Base-by-base conservation (phyloP, 2,329 filamentous ascomycete species). In the Aspergillus tubingensis region DNA sequence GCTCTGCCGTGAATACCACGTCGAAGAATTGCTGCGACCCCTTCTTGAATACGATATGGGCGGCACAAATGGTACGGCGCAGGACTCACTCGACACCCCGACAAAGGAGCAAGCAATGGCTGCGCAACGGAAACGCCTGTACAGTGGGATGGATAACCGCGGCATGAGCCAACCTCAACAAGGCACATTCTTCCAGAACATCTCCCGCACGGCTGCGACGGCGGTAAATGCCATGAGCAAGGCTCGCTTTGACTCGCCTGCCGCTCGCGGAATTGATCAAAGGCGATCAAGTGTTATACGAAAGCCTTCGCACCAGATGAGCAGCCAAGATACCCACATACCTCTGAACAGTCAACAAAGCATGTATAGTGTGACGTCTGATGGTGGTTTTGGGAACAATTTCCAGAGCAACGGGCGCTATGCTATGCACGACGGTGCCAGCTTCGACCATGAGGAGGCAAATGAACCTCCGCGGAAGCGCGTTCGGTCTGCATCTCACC, bases 81-180 rank as follows among this genome's bases (percentile, higher is more conserved):
- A 88, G 50, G 91, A 90, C 50, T 86, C 88, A 67, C 85, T 96
- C 68, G 94, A 98, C 70, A 98, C 95, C 0, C 95, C 95, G 0
- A 99, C 95, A 39, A 99, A 99, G 77, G 95, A 98, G 77, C 95
- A 98, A 77, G 95, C 95, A 62, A 96, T 98, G 93, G 95, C 95
- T 10, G 94, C 94, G 5, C 90, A 92, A 77, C 83, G 95, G 67
- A 98, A 99, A 76, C 87, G 94, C 66, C 87, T 97, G 77, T 98
- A 97, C 78, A 96, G 90, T 66, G 86, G 84, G 49, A 82, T 86
- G 56, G 91, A 96, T 60, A 86, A 83, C 52, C 85, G 92, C 53
- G 79, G 83, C 11, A 87, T 86, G 68, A 87, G 85, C 56, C 81
- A 84, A 63, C 78, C 70, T 68, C 87, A 82, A 17, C 88, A 90